Base-by-base conservation (phyloP, 805 yeast species). In the Clavispora santaluciae region DNA sequence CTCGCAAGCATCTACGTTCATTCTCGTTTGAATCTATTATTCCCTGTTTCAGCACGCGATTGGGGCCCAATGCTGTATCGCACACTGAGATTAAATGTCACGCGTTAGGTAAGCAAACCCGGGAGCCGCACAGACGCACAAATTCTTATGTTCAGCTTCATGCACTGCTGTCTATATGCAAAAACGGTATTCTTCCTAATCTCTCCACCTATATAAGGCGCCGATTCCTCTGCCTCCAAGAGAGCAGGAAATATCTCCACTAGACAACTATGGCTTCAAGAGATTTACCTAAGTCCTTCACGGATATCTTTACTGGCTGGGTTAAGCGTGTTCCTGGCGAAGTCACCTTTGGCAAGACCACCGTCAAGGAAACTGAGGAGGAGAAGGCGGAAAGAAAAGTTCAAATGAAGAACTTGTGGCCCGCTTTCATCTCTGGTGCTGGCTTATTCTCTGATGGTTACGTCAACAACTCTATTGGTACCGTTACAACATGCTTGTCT, bases 361-460 rank as follows among this genome's bases (percentile, higher is more conserved):
- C 33, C 12, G 46, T 40, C 22, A 26, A 15, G 13, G 51, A 24
- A 22, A 38, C 42, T 26, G 46, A 43, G 7, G 45, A 36, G 6
- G 43, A 40, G 17, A 49, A 18, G 50, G 47, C 41, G 13, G 44
- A 39, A 21, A 44, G 41, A 18, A 45, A 48, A 24, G 56, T 54
- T 12, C 43, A 53, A 28, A 53, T 46, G 48, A 57, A 55, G 36
- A 58, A 55, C 49, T 46, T 56, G 36, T 58, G 63, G 63, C 61
- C 63, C 7, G 61, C 61, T 3, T 57, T 58, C 36, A 41, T 51
- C 30, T 81, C 95, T 1, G 97, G 97, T 47, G 93, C 96, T 0
- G 97, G 96, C 40, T 72, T 90, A 35, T 89, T 90, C 64, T 83
- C 95, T 26, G 98, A 91, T 64, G 97, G 97, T 40, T 90, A 89